Percentiles rank a stretch among this genome's conserved stretches.
phyloP scores from a whole-genome alignment of 164 flowering plant species.

The Liquidambar formosana region DNA sequence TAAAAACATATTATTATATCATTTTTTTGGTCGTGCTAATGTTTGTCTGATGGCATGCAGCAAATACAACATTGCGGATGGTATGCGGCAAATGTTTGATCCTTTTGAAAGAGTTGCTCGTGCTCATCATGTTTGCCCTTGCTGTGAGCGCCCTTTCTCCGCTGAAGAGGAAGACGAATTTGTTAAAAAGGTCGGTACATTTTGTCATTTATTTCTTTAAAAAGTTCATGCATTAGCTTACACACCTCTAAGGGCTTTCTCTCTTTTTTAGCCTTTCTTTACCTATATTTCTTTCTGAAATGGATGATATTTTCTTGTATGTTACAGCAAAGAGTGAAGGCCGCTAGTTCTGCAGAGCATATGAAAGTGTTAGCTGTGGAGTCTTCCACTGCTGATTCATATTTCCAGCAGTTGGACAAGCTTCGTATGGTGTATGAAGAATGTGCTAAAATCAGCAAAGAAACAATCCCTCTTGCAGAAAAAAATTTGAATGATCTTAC shows the following conservation, averaged over 20 bases:
- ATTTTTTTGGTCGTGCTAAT: constrained; percentile 2
- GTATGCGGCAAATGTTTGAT: constrained; percentile 92
- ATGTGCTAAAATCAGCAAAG: constrained; percentile 67
- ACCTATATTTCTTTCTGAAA: neutral
- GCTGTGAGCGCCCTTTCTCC: constrained; percentile 94
- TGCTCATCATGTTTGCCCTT: constrained; percentile 89
- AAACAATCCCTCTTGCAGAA: constrained; percentile 71
- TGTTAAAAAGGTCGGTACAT: constrained; percentile 79
- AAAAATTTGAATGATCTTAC: constrained; percentile 52
- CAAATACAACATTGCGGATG: constrained; percentile 81
- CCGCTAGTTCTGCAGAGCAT: constrained; percentile 76
- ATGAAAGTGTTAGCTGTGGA: constrained; percentile 70
- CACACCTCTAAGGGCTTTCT: too few species aligned
- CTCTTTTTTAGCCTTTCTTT: neutral
- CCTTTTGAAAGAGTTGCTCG: constrained; percentile 95
- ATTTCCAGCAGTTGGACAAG: constrained; percentile 87
- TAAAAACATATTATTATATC: neutral
- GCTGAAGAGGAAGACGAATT: constrained; percentile 90
- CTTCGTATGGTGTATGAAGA: constrained; percentile 84
- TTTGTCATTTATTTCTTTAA: neutral
- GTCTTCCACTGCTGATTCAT: constrained; percentile 71
- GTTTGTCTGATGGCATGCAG: constrained; percentile 44
- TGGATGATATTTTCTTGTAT: constrained; percentile 14
- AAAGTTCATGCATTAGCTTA: neutral
- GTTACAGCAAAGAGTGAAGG: constrained; percentile 85